These are phyloP conservation scores for Fonsecaea nubica DNA, from an alignment of 2,329 filamentous ascomycete genomes.

Conservation along the genomic window DNA sequence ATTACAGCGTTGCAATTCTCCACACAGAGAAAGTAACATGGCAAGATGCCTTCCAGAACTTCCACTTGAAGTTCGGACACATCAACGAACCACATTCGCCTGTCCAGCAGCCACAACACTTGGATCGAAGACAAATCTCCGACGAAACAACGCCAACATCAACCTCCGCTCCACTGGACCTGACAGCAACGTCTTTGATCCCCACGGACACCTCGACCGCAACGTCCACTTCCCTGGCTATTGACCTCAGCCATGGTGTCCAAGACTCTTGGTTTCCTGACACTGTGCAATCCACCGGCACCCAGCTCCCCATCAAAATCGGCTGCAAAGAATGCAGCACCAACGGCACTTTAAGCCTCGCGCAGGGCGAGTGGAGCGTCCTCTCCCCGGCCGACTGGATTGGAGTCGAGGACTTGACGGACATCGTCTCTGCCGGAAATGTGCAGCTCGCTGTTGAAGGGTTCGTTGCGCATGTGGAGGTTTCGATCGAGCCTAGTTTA, in stretches of 20 bases:
- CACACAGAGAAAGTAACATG: background rate
- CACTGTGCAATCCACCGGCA: background rate
- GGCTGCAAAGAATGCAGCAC: conserved; percentile 17
- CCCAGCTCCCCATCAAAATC: conserved; percentile 13
- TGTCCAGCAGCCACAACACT: background rate
- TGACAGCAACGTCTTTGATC: conserved; percentile 13
- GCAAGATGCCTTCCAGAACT: conserved; percentile 11
- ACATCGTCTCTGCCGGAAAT: conserved; percentile 13
- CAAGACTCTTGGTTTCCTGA: conserved; percentile 10
- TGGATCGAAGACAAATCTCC: conserved; percentile 7
- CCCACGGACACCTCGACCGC: conserved; percentile 8
- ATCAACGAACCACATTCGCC: background rate
- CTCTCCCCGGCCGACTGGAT: background rate
- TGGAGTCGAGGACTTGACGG: background rate
- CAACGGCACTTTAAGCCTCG: conserved; percentile 7
- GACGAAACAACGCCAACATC: background rate
- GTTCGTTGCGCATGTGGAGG: conserved; percentile 15
- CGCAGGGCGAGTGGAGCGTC: conserved; percentile 16
- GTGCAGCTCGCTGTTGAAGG: conserved; percentile 12
- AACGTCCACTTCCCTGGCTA: conserved; percentile 6
- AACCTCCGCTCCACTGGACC: background rate
- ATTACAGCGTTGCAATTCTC: background rate
- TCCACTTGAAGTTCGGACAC: conserved; percentile 9
- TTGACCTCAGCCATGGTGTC: conserved; percentile 9
- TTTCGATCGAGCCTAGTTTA: background rate